Evolutionary conservation across 2,329 filamentous ascomycete species (phyloP).

Genomic region (Colletotrichum sidae): DNA sequence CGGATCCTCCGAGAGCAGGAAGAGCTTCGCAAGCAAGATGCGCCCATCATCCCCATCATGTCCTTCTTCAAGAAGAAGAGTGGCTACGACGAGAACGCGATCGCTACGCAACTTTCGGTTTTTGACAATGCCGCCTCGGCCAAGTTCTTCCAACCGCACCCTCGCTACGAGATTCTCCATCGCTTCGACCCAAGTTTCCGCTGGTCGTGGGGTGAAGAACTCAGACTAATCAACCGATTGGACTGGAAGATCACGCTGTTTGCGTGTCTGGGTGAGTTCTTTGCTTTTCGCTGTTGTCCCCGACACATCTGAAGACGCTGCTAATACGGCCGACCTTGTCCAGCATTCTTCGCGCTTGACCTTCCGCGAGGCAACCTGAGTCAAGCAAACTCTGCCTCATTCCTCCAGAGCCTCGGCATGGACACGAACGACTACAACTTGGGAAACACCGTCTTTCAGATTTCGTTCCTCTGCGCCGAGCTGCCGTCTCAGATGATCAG

Average conservation of each 20-base stretch:
- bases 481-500: slow-evolving; percentile 70
- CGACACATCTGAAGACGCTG: not conserved
- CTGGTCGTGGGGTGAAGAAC: slow-evolving; percentile 49
- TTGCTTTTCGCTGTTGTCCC: fast-evolving
- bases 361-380: slow-evolving; percentile 42
- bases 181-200: slow-evolving; percentile 48
- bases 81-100: slow-evolving; percentile 38
- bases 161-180: slow-evolving; percentile 48
- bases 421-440: slow-evolving; percentile 61
- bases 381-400: slow-evolving; percentile 42
- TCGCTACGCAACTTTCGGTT: slow-evolving; percentile 57
- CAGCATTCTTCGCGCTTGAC: slow-evolving; percentile 42
- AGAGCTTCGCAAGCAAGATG: slow-evolving; percentile 41
- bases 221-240: slow-evolving; percentile 44
- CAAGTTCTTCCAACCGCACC: slow-evolving; percentile 47
- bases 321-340: not conserved
- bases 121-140: slow-evolving; percentile 56
- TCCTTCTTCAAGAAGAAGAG: slow-evolving; percentile 40
- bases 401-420: slow-evolving; percentile 54
- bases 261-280: slow-evolving; percentile 31
- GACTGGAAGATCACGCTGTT: slow-evolving; percentile 43
- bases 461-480: slow-evolving; percentile 67
- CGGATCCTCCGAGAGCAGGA: slow-evolving; percentile 30
- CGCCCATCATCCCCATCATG: slow-evolving; percentile 41
- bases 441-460: slow-evolving; percentile 65